phyloP scores from a whole-genome alignment of 2,329 filamentous ascomycete species.

The Thelonectria blattea region DNA sequence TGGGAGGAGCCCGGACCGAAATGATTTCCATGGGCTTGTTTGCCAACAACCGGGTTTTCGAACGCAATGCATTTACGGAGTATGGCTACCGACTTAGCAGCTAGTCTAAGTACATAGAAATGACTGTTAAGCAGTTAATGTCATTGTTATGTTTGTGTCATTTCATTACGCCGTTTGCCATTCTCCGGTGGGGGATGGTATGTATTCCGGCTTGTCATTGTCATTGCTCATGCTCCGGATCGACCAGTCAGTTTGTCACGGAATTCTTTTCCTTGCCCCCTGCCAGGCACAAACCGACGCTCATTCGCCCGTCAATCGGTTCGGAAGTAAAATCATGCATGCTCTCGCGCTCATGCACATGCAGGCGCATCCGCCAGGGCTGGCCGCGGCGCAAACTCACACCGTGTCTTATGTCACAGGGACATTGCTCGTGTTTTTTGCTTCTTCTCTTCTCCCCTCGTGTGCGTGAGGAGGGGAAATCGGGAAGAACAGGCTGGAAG shows the following conservation, averaged over 20 bases:
- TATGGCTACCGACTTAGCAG: constrained; percentile 6
- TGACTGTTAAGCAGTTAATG: background rate
- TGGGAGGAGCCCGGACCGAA: background rate
- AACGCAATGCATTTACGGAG: background rate
- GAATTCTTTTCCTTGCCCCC: background rate
- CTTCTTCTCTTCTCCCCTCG: background rate
- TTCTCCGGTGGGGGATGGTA: background rate
- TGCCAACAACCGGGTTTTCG: background rate
- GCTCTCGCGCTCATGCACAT: constrained; percentile 9
- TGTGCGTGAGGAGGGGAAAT: constrained; percentile 2
- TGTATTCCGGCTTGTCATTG: background rate
- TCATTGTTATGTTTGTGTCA: background rate
- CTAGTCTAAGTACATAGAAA: background rate
- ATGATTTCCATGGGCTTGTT: background rate
- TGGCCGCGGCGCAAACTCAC: constrained; percentile 1
- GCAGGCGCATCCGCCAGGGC: constrained; percentile 14
- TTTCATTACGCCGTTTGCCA: background rate
- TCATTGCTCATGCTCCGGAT: background rate
- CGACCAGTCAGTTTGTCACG: constrained; percentile 12
- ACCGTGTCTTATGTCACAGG: constrained; percentile 5
- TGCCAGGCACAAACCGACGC: constrained; percentile 1
- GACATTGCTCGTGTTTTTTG: background rate
- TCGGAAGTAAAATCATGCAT: constrained; percentile 10
- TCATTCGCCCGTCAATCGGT: constrained; percentile 6
- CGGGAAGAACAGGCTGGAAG: background rate